These are phyloP conservation scores for Rachicladosporium sp. DNA, from an alignment of 2,329 filamentous ascomycete species.

Conservation along the genomic window DNA sequence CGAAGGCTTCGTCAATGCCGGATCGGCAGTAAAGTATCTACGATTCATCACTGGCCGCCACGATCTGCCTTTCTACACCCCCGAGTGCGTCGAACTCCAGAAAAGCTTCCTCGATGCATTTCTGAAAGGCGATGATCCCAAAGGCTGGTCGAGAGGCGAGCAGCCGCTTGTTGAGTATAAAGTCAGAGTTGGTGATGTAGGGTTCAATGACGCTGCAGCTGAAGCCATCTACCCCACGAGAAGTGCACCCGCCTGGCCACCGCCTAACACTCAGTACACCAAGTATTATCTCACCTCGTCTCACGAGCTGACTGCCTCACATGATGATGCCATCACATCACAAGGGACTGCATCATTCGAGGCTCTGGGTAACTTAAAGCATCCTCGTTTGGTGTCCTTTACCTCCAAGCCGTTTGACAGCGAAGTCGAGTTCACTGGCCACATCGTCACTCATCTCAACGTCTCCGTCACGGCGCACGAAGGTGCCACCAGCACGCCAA, in stretches of 20 bases:
- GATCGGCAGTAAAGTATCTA: constrained; percentile 56
- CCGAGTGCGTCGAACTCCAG: constrained; percentile 56
- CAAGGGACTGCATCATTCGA: constrained; percentile 35
- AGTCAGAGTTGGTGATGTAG: constrained; percentile 53
- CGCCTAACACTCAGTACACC: constrained; percentile 52
- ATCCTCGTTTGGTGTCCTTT: constrained; percentile 44
- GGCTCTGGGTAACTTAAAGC: constrained; percentile 45
- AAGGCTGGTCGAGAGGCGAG: constrained; percentile 50
- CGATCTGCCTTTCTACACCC: constrained; percentile 61
- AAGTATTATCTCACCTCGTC: constrained; percentile 46
- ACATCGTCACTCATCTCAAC: constrained; percentile 51
- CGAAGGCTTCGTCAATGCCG: constrained; percentile 50
- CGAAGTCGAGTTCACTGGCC: constrained; percentile 59
- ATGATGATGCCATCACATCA: constrained; percentile 1
- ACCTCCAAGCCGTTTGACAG: constrained; percentile 43
- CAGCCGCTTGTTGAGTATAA: constrained; percentile 48
- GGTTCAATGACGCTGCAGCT: constrained; percentile 50
- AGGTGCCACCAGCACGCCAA: background rate
- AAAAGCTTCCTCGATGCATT: constrained; percentile 58
- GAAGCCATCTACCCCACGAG: constrained; percentile 46
- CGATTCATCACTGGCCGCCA: constrained; percentile 59
- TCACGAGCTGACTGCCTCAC: constrained; percentile 22
- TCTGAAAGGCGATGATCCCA: constrained; percentile 51
- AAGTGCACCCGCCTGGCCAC: constrained; percentile 53
- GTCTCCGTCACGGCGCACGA: constrained; percentile 33